Evolutionary conservation across 208 protist species (phyloP).

Genomic region (Pavlovales sp.): DNA sequence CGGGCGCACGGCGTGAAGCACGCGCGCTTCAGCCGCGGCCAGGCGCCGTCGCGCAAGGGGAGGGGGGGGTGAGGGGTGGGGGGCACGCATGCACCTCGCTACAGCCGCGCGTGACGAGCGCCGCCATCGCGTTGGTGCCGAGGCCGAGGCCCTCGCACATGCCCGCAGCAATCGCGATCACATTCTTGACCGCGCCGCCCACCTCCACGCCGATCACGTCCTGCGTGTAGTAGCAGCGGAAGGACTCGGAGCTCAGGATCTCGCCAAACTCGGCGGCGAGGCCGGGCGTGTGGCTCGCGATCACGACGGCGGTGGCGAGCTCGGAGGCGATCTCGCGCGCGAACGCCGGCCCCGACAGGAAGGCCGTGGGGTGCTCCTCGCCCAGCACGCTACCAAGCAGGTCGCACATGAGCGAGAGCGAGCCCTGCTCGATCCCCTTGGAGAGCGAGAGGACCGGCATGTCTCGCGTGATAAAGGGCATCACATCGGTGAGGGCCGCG

Average conservation of each 20-base stretch:
- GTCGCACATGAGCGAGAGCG: conserved; percentile 27
- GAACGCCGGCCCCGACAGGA: conserved; percentile 41
- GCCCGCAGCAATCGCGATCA: conserved; percentile 48
- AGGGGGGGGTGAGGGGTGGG: too few species aligned
- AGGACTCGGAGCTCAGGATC: conserved; percentile 14
- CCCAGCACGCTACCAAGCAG: not conserved
- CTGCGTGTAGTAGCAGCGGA: conserved; percentile 23
- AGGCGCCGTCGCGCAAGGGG: too few species aligned
- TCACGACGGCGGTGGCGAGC: conserved; percentile 39
- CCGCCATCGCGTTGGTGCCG: conserved; percentile 49
- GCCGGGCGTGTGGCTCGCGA: conserved; percentile 1
- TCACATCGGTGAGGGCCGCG: not conserved
- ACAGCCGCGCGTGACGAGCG: conserved; percentile 48
- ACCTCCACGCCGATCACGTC: conserved; percentile 48
- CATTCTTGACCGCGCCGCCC: conserved; percentile 49
- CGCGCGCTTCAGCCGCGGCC: too few species aligned
- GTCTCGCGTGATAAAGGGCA: not conserved
- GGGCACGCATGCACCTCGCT: conserved; percentile 28
- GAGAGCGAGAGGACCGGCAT: conserved; percentile 40
- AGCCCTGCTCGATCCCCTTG: conserved; percentile 47
- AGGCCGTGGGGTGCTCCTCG: conserved; percentile 10
- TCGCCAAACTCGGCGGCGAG: conserved; percentile 17
- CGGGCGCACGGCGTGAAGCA: too few species aligned
- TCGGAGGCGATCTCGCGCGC: conserved; percentile 40
- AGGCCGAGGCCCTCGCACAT: conserved; percentile 51